Conservation (phyloP, 148 eudicot genomes). For the Limonium bicolor region DNA sequence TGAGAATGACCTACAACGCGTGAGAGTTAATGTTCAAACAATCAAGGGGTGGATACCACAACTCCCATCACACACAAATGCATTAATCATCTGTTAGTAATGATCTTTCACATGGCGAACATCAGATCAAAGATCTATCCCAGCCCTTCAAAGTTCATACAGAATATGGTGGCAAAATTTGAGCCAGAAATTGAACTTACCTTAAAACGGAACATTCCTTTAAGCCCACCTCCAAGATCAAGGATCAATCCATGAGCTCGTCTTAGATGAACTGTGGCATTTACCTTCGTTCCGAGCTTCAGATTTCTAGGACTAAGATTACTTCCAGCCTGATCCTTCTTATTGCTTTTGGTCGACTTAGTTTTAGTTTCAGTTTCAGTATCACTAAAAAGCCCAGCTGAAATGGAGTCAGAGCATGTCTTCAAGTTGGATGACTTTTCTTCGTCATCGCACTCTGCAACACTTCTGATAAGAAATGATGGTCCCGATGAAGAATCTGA, state of each 20-base stretch:
- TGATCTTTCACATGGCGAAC: neutral
- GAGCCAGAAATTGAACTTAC: slow-evolving; percentile 20
- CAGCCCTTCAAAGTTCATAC: too few relatives aligned
- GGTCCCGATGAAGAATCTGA: slow-evolving; percentile 21
- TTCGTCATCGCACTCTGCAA: slow-evolving; percentile 50
- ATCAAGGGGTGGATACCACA: neutral
- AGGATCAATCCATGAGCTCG: slow-evolving; percentile 86
- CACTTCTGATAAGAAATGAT: slow-evolving; percentile 46
- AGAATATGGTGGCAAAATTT: neutral
- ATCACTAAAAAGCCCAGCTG: too few relatives aligned
- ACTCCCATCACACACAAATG: neutral
- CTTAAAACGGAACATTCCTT: slow-evolving; percentile 87
- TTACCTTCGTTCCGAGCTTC: slow-evolving; percentile 45
- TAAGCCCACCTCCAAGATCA: slow-evolving; percentile 68
- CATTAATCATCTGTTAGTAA: neutral
- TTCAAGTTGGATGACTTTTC: slow-evolving; percentile 32
- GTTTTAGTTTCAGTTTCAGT: neutral
- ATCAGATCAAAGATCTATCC: too few relatives aligned
- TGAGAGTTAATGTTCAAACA: neutral
- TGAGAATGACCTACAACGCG: neutral
- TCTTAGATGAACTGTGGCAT: slow-evolving; percentile 67
- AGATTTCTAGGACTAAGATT: slow-evolving; percentile 31
- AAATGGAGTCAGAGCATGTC: slow-evolving; percentile 14
- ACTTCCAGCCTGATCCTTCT: slow-evolving; percentile 8
- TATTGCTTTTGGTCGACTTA: neutral